These are phyloP conservation scores for Colletotrichum spaethianum DNA, from an alignment of 2,329 filamentous ascomycete species.

Conservation along the genomic window DNA sequence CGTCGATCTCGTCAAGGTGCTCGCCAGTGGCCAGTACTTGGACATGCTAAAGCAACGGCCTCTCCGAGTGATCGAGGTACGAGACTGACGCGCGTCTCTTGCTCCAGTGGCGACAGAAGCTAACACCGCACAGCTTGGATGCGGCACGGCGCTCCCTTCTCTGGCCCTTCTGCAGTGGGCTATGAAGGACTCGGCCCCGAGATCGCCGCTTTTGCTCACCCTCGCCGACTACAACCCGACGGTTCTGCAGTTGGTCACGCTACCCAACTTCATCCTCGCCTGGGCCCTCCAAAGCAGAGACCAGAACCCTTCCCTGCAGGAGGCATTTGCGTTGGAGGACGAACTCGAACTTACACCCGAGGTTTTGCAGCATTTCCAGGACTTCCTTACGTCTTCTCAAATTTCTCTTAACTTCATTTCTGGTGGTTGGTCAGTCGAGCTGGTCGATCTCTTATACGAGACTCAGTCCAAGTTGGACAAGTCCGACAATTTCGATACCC, in stretches of 20 bases:
- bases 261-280: conserved; percentile 82
- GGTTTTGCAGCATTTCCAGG: conserved; percentile 71
- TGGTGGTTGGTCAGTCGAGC: conserved; percentile 79
- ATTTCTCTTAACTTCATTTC: conserved; percentile 78
- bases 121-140: conserved; percentile 73
- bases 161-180: conserved; percentile 79
- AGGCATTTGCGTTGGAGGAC: conserved; percentile 65
- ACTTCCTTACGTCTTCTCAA: conserved; percentile 62
- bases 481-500: conserved; percentile 49
- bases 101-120: conserved; percentile 38
- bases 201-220: conserved; percentile 68
- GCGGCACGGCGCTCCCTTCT: conserved; percentile 82
- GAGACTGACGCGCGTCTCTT: conserved; percentile 43
- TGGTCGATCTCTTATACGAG: conserved; percentile 71
- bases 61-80: conserved; percentile 68
- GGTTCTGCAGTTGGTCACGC: conserved; percentile 82
- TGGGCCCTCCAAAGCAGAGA: conserved; percentile 69
- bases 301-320: conserved; percentile 55
- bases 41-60: conserved; percentile 51
- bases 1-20: conserved; percentile 82
- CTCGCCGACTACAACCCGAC: conserved; percentile 86
- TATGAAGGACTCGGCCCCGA: conserved; percentile 49
- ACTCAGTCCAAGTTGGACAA: conserved; percentile 39
- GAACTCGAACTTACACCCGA: conserved; percentile 76
- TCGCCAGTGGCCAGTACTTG: conserved; percentile 60